phyloP scores from a whole-genome alignment of 768 basidiomycete genomes.

The Coprinellus micaceus region DNA sequence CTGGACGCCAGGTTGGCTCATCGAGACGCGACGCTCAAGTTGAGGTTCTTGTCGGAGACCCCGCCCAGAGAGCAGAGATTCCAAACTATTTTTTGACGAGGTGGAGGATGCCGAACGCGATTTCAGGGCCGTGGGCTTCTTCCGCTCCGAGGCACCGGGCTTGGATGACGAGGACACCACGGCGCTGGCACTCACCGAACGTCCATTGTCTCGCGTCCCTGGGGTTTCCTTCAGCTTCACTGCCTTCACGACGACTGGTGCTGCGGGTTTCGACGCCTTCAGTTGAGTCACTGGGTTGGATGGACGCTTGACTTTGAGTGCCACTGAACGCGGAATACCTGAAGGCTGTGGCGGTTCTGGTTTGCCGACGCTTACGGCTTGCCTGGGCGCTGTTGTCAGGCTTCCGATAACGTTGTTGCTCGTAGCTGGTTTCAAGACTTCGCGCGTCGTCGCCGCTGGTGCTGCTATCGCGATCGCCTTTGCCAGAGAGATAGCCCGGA shows the following conservation, averaged over 20 bases:
- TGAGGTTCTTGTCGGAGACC: too few relatives aligned
- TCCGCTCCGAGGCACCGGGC: neutral
- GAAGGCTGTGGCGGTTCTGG: neutral
- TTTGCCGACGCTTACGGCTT: neutral
- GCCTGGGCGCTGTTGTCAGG: too few relatives aligned
- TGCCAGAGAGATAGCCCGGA: neutral
- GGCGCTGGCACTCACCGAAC: neutral
- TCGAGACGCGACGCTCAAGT: too few relatives aligned
- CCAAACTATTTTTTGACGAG: neutral
- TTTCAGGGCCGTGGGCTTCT: neutral
- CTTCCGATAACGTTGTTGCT: neutral
- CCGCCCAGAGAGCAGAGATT: neutral
- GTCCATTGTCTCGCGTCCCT: neutral
- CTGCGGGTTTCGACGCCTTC: neutral
- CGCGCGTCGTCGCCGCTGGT: neutral
- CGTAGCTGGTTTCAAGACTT: neutral
- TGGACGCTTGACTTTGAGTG: neutral
- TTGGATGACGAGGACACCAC: neutral
- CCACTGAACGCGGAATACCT: conserved; percentile 1
- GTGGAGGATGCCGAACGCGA: neutral
- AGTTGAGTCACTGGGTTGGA: neutral
- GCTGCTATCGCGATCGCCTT: neutral
- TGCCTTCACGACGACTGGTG: neutral
- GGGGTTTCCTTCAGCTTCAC: neutral
- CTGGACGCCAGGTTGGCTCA: too few relatives aligned